Evolutionary conservation across 257 asterid genomes (phyloP).

Genomic region (Apocynum venetum): DNA sequence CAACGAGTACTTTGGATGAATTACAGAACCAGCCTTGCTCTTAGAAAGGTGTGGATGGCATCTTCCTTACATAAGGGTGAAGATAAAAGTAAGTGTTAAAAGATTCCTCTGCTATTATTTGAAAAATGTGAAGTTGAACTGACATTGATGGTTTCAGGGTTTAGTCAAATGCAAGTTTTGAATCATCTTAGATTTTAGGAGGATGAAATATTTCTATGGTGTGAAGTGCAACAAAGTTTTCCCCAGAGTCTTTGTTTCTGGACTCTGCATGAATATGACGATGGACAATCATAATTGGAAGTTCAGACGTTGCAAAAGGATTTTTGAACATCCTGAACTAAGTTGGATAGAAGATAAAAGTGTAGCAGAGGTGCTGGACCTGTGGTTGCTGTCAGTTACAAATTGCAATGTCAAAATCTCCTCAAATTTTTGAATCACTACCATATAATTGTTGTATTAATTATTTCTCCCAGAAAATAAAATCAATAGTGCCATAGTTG

Average conservation of each 20-base stretch:
- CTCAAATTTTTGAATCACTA: not conserved
- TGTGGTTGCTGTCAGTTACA: not conserved
- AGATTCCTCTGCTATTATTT: not conserved
- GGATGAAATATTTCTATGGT: too few species aligned
- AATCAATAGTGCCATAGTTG: not conserved
- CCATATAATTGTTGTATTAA: not conserved
- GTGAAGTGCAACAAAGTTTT: not conserved
- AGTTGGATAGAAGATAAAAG: not conserved
- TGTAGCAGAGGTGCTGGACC: not conserved
- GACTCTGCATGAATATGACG: not conserved
- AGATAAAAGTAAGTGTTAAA: conserved; percentile 54
- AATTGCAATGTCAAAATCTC: not conserved
- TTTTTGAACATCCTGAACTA: not conserved
- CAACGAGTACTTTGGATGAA: conserved; percentile 34
- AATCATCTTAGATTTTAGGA: not conserved
- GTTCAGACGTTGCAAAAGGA: not conserved
- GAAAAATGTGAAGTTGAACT: not conserved
- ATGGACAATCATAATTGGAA: not conserved
- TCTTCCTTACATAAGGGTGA: conserved; percentile 90
- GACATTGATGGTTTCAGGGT: not conserved
- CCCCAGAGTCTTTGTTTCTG: not conserved
- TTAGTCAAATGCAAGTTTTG: not conserved
- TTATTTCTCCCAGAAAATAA: not conserved
- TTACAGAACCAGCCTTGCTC: conserved; percentile 46
- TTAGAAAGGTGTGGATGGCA: conserved; percentile 88